These are phyloP conservation scores for Hymenoscyphus albidus DNA, from an alignment of 2,329 filamentous ascomycete species.

Conservation along the genomic window DNA sequence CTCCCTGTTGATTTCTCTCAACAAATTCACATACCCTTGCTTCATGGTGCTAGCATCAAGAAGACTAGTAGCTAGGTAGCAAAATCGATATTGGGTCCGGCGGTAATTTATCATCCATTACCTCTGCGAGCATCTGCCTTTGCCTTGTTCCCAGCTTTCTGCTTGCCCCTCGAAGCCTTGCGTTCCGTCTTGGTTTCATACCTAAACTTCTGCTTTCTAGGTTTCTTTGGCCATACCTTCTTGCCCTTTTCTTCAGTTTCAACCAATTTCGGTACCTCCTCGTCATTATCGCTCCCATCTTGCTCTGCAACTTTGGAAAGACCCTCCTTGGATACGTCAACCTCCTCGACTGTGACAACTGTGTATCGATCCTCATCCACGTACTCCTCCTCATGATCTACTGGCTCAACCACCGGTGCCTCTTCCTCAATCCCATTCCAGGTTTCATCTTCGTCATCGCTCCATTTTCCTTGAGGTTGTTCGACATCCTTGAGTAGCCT, in stretches of 20 bases:
- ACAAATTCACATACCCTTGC: constrained; percentile 23
- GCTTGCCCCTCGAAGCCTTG: constrained; percentile 67
- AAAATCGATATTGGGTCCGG: constrained; percentile 13
- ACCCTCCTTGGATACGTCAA: constrained; percentile 73
- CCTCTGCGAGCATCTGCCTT: constrained; percentile 33
- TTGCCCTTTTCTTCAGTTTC: constrained; percentile 30
- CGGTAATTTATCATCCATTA: constrained; percentile 23
- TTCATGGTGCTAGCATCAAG: constrained; percentile 10
- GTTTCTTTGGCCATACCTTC: constrained; percentile 37
- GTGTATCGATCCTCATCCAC: constrained; percentile 95
- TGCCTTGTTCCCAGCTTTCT: constrained; percentile 59
- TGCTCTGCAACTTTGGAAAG: constrained; percentile 51
- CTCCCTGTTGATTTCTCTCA: constrained; percentile 25
- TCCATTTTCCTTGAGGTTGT: constrained; percentile 38
- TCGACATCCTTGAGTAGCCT: constrained; percentile 43
- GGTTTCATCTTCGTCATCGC: constrained; percentile 47
- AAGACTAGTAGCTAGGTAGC: constrained; percentile 6
- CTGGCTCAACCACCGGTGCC: constrained; percentile 42
- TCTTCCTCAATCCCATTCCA: constrained; percentile 64
- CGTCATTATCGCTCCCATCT: constrained; percentile 35
- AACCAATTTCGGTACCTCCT: constrained; percentile 36
- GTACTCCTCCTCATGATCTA: constrained; percentile 85
- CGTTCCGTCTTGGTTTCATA: constrained; percentile 65
- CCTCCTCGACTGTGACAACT: constrained; percentile 87
- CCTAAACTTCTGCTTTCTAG: constrained; percentile 46